A percentile compares a stretch with the other conserved stretches of the same genome.
Evolutionary conservation across 2,329 filamentous ascomycete species (phyloP).

Genomic region (Kalaharituber pfeilii): DNA sequence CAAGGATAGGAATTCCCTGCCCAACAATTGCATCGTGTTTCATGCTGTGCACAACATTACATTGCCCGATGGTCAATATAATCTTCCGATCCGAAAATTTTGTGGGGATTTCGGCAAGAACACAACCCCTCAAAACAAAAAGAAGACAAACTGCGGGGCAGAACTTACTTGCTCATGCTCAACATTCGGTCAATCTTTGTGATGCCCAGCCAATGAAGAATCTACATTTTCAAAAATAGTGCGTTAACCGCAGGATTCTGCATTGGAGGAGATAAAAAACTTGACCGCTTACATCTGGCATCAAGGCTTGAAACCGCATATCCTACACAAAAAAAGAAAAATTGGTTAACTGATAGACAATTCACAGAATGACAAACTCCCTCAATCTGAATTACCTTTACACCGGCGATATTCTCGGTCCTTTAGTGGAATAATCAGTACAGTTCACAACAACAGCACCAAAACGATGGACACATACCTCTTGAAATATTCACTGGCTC

Average conservation of each 20-base stretch:
- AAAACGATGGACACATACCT: slow-evolving; percentile 28
- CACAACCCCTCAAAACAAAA: slow-evolving; percentile 1
- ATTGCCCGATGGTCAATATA: background rate
- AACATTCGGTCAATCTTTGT: slow-evolving; percentile 98
- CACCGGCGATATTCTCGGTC: slow-evolving; percentile 78
- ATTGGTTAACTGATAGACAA: too few relatives aligned
- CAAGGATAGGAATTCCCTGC: slow-evolving; percentile 72
- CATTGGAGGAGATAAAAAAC: background rate
- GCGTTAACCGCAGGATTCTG: slow-evolving; percentile 6
- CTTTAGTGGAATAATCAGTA: slow-evolving; percentile 9
- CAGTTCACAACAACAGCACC: slow-evolving; percentile 2
- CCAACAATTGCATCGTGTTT: slow-evolving; percentile 78
- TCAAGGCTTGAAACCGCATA: slow-evolving; percentile 95
- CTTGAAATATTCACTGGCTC: slow-evolving; percentile 85
- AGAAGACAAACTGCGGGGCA: slow-evolving; percentile 26
- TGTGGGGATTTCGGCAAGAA: slow-evolving; percentile 8
- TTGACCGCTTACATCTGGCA: slow-evolving; percentile 49
- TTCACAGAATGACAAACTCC: too few relatives aligned
- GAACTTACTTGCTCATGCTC: slow-evolving; percentile 83
- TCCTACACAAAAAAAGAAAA: too few relatives aligned
- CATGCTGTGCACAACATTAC: slow-evolving; percentile 45
- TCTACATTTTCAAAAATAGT: slow-evolving; percentile 28
- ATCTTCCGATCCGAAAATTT: slow-evolving; percentile 6
- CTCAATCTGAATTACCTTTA: slow-evolving; percentile 53
- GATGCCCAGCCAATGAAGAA: slow-evolving; percentile 94